Evolutionary conservation across 1,284 basidiomycete genomes (phyloP).

Genomic region (Acaromyces ingoldii): DNA sequence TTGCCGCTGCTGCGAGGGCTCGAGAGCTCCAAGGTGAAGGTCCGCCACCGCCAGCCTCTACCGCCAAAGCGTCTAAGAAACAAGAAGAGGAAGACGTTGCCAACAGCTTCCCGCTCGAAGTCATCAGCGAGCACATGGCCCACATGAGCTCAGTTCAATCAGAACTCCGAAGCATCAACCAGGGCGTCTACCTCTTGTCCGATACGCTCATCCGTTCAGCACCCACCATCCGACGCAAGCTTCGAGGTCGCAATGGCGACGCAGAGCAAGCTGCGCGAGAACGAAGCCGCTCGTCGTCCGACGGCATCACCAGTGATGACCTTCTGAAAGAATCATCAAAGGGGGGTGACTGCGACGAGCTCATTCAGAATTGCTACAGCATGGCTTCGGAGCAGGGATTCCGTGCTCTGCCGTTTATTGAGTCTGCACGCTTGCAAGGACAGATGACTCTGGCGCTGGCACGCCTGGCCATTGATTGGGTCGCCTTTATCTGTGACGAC

Average conservation of each 20-base stretch:
- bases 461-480: slow-evolving; percentile 62
- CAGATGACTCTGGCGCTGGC: slow-evolving; percentile 45
- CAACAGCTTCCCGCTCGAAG: slow-evolving; percentile 53
- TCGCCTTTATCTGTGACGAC: slow-evolving; percentile 95
- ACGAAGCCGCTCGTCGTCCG: slow-evolving; percentile 61
- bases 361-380: slow-evolving; percentile 90
- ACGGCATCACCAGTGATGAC: neutral
- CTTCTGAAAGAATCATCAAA: too few relatives aligned
- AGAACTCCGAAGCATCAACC: slow-evolving; percentile 82
- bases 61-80: neutral
- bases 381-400: slow-evolving; percentile 77
- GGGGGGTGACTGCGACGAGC: slow-evolving; percentile 56
- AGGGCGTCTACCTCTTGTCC: slow-evolving; percentile 81
- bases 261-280: slow-evolving; percentile 1
- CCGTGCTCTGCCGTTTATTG: slow-evolving; percentile 46
- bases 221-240: slow-evolving; percentile 28
- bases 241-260: slow-evolving; percentile 12
- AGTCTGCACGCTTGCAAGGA: slow-evolving; percentile 34
- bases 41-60: neutral
- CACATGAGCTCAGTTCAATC: slow-evolving; percentile 84
- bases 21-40: neutral
- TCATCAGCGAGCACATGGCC: slow-evolving; percentile 78
- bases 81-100: slow-evolving; percentile 15
- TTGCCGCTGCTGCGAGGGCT: slow-evolving; percentile 15
- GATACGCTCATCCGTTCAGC: slow-evolving; percentile 79